Evolutionary conservation across 2,329 filamentous ascomycete species (phyloP), one percentile per base, ranked within the genome.

Genomic region (Xylariaceae sp.): DNA sequence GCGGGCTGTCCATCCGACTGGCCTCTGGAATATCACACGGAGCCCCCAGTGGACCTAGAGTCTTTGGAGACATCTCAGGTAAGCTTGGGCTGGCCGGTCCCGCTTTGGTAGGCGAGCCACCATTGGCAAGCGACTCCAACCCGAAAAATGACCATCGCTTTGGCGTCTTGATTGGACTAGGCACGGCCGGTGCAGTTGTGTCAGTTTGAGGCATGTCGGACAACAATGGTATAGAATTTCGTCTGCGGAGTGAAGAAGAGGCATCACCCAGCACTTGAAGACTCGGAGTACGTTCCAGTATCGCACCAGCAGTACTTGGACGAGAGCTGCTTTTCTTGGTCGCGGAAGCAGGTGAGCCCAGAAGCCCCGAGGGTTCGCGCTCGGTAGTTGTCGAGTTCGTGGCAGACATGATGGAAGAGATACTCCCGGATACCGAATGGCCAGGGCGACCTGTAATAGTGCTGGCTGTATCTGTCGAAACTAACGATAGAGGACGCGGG

Each of bases 391-490:
- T 60, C 9, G 56, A 53, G 19, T 68, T 70, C 10, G 70, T 71
- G 9, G 69, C 55, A 32, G 83, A 85, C 4, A 84, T 66, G 26
- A 90, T 67, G 0, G 85, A 93, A 4, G 83, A 88, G 29, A 92
- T 77, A 57, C 84, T 93, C 37, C 81, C 83, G 17, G 83, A 83
- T 21, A 85, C 70, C 2, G 80, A 85, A 55, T 14, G 8, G 7
- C 77, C 75, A 3, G 72, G 72, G 17, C 77, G 73, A 13, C 80
- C 70, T 3, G 24, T 26, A 6, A 26, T 12, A 7, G 83, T 92
- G 52, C 80, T 88, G 29, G 86, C 81, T 0, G 85, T 87, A 54
- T 92, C 87, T 14, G 80, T 89, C 2, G 87, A 94, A 11, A 93
- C 78, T 14, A 89, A 67, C 2, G 89, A 94, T 13, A 93, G 61